Evolutionary conservation across 805 yeast species (phyloP), one percentile per base, ranked within the genome.

Genomic region (Kuraishia capsulata): DNA sequence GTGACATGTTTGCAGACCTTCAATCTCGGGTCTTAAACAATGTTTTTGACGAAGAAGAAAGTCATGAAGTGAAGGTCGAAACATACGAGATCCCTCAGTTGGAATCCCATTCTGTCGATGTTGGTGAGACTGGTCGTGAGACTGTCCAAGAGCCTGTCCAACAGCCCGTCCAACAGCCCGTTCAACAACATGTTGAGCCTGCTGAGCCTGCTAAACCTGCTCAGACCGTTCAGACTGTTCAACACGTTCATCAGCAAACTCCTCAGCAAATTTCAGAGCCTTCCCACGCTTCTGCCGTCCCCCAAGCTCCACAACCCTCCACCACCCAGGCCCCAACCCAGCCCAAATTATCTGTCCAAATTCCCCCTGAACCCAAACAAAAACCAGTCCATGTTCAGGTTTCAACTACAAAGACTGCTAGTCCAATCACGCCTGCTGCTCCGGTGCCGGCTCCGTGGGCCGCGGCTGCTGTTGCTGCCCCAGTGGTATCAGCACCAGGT

Each of bases 391-490:
- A 28, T 13, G 31, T 9, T 28, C 31, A 28, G 17, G 26, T 23
- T 11, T 23, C 26, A 8, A 23, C 26, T 11, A 11, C 10, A 23
- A 23, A 23, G 26, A 23, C 26, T n/a, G 36, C 31, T 4, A n/a
- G n/a, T n/a, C 20, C 19, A 35, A 21, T 21, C 20, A 34, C 30
- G 14, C 39, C 48, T 10, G 17, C 31, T 5, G 17, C 14, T 17
- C 48, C 56, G 14, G 47, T 42, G 34, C 51, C 65, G 23, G 80
- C 80, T 4, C 80, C 81, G 33, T 75, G 80, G 80, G 79, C 79
- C n/a, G 42, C 51, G 1, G 48, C 53, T 18, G 42, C 53, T 20
- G n/a, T n/a, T n/a, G 44, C 49, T 4, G 43, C 49, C 4, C 41
- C 39, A 14, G 43, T 39, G 43, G 34, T 37, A n/a, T 26, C 54